Conservation (phyloP, 352 stramenopile genomes). For the Thalassiosira ordinaria region DNA sequence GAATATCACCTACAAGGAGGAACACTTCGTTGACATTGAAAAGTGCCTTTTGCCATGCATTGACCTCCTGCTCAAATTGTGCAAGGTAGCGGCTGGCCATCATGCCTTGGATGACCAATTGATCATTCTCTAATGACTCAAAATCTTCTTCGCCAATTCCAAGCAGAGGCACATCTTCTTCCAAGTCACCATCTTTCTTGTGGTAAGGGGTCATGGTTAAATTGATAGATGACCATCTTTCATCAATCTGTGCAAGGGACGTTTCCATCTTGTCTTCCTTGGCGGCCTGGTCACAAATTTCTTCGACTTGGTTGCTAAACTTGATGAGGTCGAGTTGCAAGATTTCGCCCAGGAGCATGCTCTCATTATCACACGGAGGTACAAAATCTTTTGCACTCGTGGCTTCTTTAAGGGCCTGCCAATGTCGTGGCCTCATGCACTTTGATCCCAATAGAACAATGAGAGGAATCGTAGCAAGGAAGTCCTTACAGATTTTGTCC, state of each 20-base stretch:
- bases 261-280: slow-evolving; percentile 96
- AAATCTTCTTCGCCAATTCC: slow-evolving; percentile 96
- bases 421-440: slow-evolving; percentile 93
- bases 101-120: slow-evolving; percentile 97
- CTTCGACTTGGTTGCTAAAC: slow-evolving; percentile 94
- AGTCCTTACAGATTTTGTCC: slow-evolving; percentile 88
- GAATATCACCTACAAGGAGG: slow-evolving; percentile 93
- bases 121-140: slow-evolving; percentile 95
- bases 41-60: slow-evolving; percentile 82
- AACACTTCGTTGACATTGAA: slow-evolving; percentile 90
- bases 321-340: slow-evolving; percentile 93
- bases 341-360: slow-evolving; percentile 91
- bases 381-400: slow-evolving; percentile 90
- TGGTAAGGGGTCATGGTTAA: slow-evolving; percentile 94
- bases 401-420: slow-evolving; percentile 90
- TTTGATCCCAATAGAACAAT: slow-evolving; percentile 83
- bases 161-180: slow-evolving; percentile 89
- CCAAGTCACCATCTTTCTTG: slow-evolving; percentile 86
- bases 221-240: slow-evolving; percentile 91
- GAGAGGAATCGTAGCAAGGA: slow-evolving; percentile 87
- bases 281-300: slow-evolving; percentile 95
- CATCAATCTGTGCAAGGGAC: slow-evolving; percentile 90
- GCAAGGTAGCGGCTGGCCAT: slow-evolving; percentile 93
- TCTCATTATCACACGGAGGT: slow-evolving; percentile 92
- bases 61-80: slow-evolving; percentile 93